Evolutionary conservation across 2,329 filamentous ascomycete genomes (phyloP), one percentile per base, ranked within the genome.

Genomic region (Byssoonygena ceratinophila): DNA sequence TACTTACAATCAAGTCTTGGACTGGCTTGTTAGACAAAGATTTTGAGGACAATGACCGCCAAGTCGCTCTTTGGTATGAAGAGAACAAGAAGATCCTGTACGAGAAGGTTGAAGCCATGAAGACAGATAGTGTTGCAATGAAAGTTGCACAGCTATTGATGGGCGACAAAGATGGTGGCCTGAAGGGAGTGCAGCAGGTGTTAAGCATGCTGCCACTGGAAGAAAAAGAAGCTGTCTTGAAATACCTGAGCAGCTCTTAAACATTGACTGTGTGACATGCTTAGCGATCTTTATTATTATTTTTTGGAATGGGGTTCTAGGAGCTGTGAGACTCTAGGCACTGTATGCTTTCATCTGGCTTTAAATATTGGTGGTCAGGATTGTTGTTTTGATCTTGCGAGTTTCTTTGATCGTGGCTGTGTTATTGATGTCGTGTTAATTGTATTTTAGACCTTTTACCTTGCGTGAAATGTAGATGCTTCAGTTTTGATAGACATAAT

Each of bases 1-100:
- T 96, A 53, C 78, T 81, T 63, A 80, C 84, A 57, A 79, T 98
- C 44, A 81, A 84, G 69, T 84, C 87, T 36, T 96, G 92, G 88
- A 88, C 83, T 40, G 83, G 79, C 45, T 76, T 96, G 44, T 58
- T 72, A 34, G 68, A 71, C 54, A 72, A 81, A 40, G 79, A 87
- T 60, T 94, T 94, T 68, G 80, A 85, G 52, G 78, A 77, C 54
- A 82, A 87, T 57, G 92, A 98, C 68, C 81, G 81, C 61, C 83
- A 82, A 59, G 92, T 96, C 25, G 87, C 90, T 3, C 79, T 84
- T 61, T 98, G 92, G 92, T 97, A 96, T 67, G 92, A 98, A 76
- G 84, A 91, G 73, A 92, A 97, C 74, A 79, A 87, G 66, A 87
- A 91, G 76, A 73, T 75, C 37, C 82, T 98, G 47, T 79, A 85